Conservation (phyloP, 106 monocot species). For the Triglochin maritima region DNA sequence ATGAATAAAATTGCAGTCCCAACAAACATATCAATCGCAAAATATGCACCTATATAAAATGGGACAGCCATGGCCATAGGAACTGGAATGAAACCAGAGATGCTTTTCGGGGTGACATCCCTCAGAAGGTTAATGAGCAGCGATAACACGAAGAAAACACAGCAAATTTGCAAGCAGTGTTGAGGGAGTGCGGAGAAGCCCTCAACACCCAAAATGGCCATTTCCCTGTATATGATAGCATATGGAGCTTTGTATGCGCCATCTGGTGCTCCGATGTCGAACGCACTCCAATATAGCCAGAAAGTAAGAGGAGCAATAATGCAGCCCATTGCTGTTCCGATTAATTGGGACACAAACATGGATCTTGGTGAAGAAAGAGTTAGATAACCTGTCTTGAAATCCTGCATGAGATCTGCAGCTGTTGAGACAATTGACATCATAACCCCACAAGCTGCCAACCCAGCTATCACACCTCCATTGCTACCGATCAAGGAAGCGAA, state of each 20-base stretch:
- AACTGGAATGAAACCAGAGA: conserved; percentile 52
- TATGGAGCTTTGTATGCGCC: conserved; percentile 77
- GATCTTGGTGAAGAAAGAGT: conserved; percentile 78
- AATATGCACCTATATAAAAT: conserved; percentile 86
- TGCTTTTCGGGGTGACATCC: conserved; percentile 35
- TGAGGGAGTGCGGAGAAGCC: conserved; percentile 72
- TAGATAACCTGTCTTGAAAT: conserved; percentile 84
- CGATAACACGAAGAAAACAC: conserved; percentile 39
- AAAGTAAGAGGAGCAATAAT: conserved; percentile 73
- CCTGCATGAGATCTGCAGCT: conserved; percentile 86
- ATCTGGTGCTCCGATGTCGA: conserved; percentile 60
- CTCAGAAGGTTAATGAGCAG: conserved; percentile 41
- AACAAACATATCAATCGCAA: conserved; percentile 85
- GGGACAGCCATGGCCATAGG: conserved; percentile 92
- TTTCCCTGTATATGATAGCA: conserved; percentile 72
- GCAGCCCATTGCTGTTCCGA: conserved; percentile 71
- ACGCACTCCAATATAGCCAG: conserved; percentile 84
- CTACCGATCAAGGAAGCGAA: conserved; percentile 62
- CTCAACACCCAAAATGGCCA: conserved; percentile 76
- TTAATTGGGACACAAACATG: conserved; percentile 75
- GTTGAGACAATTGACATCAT: conserved; percentile 95
- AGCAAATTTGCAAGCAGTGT: conserved; percentile 72
- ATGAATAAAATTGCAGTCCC: conserved; percentile 66
- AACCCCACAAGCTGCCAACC: conserved; percentile 78
- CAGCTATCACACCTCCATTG: conserved; percentile 79